Evolutionary conservation across 1,139 yeast genomes (phyloP).

Genomic region (Debaryomyces sp.): DNA sequence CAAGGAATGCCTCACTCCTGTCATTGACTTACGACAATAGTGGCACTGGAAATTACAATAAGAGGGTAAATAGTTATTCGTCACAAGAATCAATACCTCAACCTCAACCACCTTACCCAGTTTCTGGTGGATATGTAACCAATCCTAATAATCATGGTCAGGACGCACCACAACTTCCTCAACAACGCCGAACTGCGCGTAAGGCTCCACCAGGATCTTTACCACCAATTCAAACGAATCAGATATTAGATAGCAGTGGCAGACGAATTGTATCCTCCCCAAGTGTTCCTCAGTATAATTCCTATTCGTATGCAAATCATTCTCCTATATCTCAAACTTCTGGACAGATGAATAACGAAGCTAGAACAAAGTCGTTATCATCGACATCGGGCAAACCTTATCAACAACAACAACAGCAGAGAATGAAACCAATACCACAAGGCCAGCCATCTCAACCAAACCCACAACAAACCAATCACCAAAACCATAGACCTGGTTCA

Average conservation of each 20-base stretch:
- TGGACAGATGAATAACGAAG: slow-evolving; percentile 15
- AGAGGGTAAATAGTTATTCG: neutral
- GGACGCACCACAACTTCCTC: slow-evolving; percentile 9
- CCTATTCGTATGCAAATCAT: slow-evolving; percentile 9
- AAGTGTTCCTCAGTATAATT: slow-evolving; percentile 16
- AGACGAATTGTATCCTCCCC: slow-evolving; percentile 33
- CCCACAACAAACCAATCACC: slow-evolving; percentile 11
- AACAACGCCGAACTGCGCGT: slow-evolving; percentile 12
- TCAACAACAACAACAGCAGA: slow-evolving; percentile 20
- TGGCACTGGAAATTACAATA: slow-evolving; percentile 1
- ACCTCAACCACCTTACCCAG: slow-evolving; percentile 11
- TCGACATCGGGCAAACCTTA: slow-evolving; percentile 22
- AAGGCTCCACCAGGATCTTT: slow-evolving; percentile 16
- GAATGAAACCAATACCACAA: slow-evolving; percentile 13
- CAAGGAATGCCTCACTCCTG: slow-evolving; percentile 15
- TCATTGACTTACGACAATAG: slow-evolving; percentile 13
- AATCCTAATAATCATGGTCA: neutral
- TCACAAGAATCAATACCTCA: slow-evolving; percentile 8
- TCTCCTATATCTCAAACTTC: slow-evolving; percentile 15
- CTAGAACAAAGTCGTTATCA: slow-evolving; percentile 27
- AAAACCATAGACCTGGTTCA: slow-evolving; percentile 18
- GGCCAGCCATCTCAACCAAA: slow-evolving; percentile 9
- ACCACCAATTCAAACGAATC: slow-evolving; percentile 24
- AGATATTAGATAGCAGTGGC: slow-evolving; percentile 10
- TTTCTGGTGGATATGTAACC: slow-evolving; percentile 8